Base-by-base conservation (phyloP, 345 rosid genomes). In the Mercurialis annua region DNA sequence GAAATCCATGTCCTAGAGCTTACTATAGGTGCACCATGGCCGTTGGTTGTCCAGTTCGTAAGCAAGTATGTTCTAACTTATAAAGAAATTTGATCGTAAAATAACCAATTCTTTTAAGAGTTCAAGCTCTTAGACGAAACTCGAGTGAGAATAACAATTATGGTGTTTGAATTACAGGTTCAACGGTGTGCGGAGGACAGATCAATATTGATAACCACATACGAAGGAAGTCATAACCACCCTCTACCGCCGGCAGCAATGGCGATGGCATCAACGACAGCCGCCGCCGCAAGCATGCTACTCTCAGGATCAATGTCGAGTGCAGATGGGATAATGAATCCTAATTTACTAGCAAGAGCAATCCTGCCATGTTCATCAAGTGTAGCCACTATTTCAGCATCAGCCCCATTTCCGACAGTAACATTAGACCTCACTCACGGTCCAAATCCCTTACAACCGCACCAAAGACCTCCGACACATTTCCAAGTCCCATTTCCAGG, bases 1-100 rank as follows among this genome's bases (percentile, higher is more conserved):
- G 99, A 67, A 94, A 94, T 68, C 99, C 99, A 0, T 89, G 97
- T 30, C 99, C 99, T 18, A 78, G 99, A 59, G 97, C 99, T 72
- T 94, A 94, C 62, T 94, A 94, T 51, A 87, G 99, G 2, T 94
- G 99, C 88, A 94, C 99, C 27, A 91, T 94, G 99, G 95, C 95
- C 5, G 78, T 80, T 17, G 92, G 89, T 14, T 94, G 99, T 23
- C 97, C 98, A 1, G 99, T 94, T 66, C 98, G 99, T 59, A 94
- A 94, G 65, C 97, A 93, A 76, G 98, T 88, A 80, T 0, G 87
- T 76, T 21, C 10, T 40, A 40, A 5, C 52, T 29, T 7, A 26
- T 6, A n/a, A n/a, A n/a, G 7, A 5, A 29, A 29, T 30, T 11
- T 26, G 1, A 5, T 18, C 23, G 8, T 40, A 14, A 38, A 2